Evolutionary conservation across 2,329 filamentous ascomycete genomes (phyloP), one percentile per base, ranked within the genome.

Genomic region (Rugonectria rugulosa): DNA sequence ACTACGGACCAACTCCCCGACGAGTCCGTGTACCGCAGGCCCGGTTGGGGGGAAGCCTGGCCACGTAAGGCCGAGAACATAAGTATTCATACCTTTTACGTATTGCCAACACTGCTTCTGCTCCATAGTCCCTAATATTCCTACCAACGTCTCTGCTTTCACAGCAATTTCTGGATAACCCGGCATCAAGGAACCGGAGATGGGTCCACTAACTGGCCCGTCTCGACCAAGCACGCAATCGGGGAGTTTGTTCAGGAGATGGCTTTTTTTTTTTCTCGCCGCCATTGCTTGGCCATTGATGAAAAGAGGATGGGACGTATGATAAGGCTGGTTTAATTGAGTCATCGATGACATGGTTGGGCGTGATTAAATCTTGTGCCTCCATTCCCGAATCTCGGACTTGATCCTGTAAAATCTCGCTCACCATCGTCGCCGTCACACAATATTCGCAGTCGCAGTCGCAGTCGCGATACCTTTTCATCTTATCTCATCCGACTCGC

Each of bases 181-280:
- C 48, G 48, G 48, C 48, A 51, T 37, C 27, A 21, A 29, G 19
- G 17, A 27, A 32, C 15, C 6, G 6, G 31, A 21, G 17, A 51
- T 11, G 45, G 34, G 17, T 23, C 48, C 38, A 43, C 37, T 31
- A 38, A 27, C 29, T 21, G 29, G 27, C 17, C 23, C 31, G 47
- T 38, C 47, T 34, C 32, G 47, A 14, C 41, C 40, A 31, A 51
- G 48, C 48, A 51, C 48, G 48, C 48, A 51, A 51, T 51, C 21
- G 38, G 24, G 37, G 29, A 34, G 31, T n/a, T n/a, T n/a, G n/a
- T 43, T 42, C n/a, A 42, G 38, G 48, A 37, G 31, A n/a, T 20
- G 17, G 20, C n/a, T 19, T 11, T 34, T 32, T 34, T 49, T 34
- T 34, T 26, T 47, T 17, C 9, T 37, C n/a, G 17, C 26, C 31